Base-by-base conservation (phyloP, 2,329 filamentous ascomycete species). In the Cladosporium sp. region DNA sequence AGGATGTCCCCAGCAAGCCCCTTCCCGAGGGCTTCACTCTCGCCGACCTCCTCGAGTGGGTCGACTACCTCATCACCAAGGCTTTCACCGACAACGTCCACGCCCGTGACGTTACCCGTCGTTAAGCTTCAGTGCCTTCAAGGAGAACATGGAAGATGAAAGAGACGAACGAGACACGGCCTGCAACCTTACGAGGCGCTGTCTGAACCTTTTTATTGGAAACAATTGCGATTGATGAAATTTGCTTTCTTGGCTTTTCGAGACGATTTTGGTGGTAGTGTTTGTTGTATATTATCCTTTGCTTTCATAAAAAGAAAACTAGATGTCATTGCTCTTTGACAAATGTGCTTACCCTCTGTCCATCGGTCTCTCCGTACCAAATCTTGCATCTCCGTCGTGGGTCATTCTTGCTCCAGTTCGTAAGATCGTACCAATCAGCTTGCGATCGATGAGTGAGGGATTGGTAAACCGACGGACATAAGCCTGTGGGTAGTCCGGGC, bases 11-110 rank as follows among this genome's bases (percentile, higher is more conserved):
- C 55, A 60, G 55, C 58, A 74, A 75, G 66, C 59, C 69, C 30
- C 69, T 74, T 8, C 73, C 73, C 12, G 69, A 67, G 26, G 73
- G 72, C 59, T 72, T 68, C 64, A 73, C 72, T 2, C 60, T 74
- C n/a, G 66, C 68, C 38, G 73, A 74, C 54, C 65, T 75, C 59
- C 57, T 65, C 38, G 63, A 59, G 41, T 65, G 63, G 57, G 57
- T 65, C 44, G 55, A 59, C 54, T 65, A 59, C 54, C 41, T 59
- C 4, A 38, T 59, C 32, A 38, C 54, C 41, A 65, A 59, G 54
- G 63, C 57, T 15, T 65, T 52, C 32, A 44, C 41, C 21, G 41
- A 55, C 32, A 54, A 26, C 36, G 28, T 64, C 36, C 61, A 64
- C 61, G 63, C 54, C 41, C 54, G 54, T 15, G 57, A 59, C 30